Evolutionary conservation across 768 basidiomycete species (phyloP).

Genomic region (Lentinula raphanica): DNA sequence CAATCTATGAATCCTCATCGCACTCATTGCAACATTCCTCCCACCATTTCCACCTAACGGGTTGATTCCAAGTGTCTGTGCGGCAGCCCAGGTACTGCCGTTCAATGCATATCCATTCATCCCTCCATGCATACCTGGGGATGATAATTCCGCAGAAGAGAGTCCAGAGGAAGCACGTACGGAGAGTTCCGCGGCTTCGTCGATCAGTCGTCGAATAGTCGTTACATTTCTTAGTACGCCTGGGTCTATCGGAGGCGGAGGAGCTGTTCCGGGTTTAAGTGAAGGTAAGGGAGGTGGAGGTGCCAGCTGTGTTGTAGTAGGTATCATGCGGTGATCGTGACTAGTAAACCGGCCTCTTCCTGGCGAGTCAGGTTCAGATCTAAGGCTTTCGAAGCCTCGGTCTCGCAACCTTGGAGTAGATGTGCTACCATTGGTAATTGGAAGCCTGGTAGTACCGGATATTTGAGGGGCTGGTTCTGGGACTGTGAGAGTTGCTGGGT

Average conservation of each 20-base stretch:
- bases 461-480: constrained; percentile 27
- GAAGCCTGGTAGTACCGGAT: constrained; percentile 11
- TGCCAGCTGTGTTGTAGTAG: constrained; percentile 28
- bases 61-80: constrained; percentile 62
- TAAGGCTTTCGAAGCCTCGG: constrained; percentile 38
- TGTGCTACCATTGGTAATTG: background rate
- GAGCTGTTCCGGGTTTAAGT: constrained; percentile 58
- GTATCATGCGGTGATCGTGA: constrained; percentile 4
- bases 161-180: constrained; percentile 85
- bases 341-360: constrained; percentile 9
- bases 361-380: constrained; percentile 43
- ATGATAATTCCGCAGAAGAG: constrained; percentile 66
- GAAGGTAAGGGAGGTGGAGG: constrained; percentile 45
- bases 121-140: constrained; percentile 22
- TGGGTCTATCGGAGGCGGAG: constrained; percentile 85
- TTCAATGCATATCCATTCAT: constrained; percentile 28
- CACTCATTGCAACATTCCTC: constrained; percentile 76
- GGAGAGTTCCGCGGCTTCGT: constrained; percentile 84
- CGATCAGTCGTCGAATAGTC: constrained; percentile 74
- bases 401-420: constrained; percentile 33
- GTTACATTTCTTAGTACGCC: constrained; percentile 78
- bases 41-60: constrained; percentile 42
- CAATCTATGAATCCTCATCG: constrained; percentile 76
- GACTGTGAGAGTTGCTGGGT: constrained; percentile 57
- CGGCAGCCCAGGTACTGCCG: constrained; percentile 53